Evolutionary conservation across 2,329 filamentous ascomycete species (phyloP), one percentile per base, ranked within the genome.

Genomic region (Botrytis medusae): DNA sequence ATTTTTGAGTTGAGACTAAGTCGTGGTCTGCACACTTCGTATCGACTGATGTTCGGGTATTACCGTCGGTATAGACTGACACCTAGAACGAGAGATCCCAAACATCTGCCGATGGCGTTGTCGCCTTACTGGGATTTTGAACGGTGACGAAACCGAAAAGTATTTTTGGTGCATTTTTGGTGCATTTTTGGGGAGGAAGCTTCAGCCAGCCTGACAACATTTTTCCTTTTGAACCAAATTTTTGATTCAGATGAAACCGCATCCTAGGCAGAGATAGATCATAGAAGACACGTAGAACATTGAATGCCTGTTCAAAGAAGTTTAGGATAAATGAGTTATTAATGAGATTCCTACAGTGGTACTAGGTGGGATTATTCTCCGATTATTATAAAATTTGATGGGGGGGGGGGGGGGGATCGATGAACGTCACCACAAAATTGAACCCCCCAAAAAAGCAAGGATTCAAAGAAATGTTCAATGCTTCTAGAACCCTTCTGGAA

Each of bases 41-140:
- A 46, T 48, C 12, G 32, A 34, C 9, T 18, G 29, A 48, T 20
- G 20, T 46, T 37, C 63, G 63, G 63, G 44, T 37, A 67, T 67
- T 34, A 40, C 63, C 63, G 63, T 51, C 63, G 63, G 63, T 67
- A 67, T 67, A 65, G 44, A 48, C 20, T 62, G 60, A 65, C 62
- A 61, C 59, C 20, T 14, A 25, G 32, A 61, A 29, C n/a, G 32
- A 25, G 32, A 10, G 16, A 46, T n/a, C 29, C 8, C 29, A 65
- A 51, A 48, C 46, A n/a, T 67, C 22, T 25, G 20, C 63, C 29
- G 63, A 34, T 34, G 63, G 25, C 14, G 14, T 16, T 48, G 29
- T 48, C 42, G 29, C 42, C 22, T 51, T 37, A 4, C 63, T 37
- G n/a, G 63, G 42, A 65, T 51, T 51, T 25, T 51, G 63, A 37